Evolutionary conservation across 805 yeast genomes (phyloP).

Genomic region (Saccharomycopsis sp.): DNA sequence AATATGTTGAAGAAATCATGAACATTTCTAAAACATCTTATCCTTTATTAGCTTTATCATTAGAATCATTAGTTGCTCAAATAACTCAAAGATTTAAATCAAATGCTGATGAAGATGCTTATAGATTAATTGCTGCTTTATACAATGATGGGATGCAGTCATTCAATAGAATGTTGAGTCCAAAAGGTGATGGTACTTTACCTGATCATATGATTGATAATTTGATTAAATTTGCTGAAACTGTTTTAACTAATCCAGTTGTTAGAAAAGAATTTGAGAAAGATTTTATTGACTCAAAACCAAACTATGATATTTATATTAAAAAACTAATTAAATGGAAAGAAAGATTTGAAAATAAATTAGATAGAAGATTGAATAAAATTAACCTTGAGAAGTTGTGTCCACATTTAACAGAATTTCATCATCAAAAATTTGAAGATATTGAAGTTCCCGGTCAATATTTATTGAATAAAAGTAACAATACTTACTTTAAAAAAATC

Average conservation of each 20-base stretch:
- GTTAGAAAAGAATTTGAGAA: conserved; percentile 83
- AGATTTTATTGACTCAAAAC: conserved; percentile 80
- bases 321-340: conserved; percentile 83
- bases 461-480: conserved; percentile 75
- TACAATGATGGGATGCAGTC: conserved; percentile 90
- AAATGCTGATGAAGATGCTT: conserved; percentile 92
- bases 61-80: conserved; percentile 94
- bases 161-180: conserved; percentile 75
- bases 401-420: conserved; percentile 94
- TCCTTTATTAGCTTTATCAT: conserved; percentile 82
- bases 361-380: conserved; percentile 72
- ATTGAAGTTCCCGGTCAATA: conserved; percentile 98
- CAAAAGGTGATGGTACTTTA: conserved; percentile 76
- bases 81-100: conserved; percentile 89
- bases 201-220: conserved; percentile 90
- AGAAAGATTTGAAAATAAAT: conserved; percentile 80
- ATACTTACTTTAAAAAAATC: conserved; percentile 83
- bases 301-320: conserved; percentile 81
- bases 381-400: conserved; percentile 83
- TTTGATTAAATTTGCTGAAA: conserved; percentile 81
- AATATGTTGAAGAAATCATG: conserved; percentile 84
- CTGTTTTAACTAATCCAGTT: conserved; percentile 81
- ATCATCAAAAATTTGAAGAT: conserved; percentile 95
- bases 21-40: conserved; percentile 93
- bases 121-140: conserved; percentile 83